Evolutionary conservation across 805 yeast genomes (phyloP).

Genomic region (Hanseniaspora mollemarum): DNA sequence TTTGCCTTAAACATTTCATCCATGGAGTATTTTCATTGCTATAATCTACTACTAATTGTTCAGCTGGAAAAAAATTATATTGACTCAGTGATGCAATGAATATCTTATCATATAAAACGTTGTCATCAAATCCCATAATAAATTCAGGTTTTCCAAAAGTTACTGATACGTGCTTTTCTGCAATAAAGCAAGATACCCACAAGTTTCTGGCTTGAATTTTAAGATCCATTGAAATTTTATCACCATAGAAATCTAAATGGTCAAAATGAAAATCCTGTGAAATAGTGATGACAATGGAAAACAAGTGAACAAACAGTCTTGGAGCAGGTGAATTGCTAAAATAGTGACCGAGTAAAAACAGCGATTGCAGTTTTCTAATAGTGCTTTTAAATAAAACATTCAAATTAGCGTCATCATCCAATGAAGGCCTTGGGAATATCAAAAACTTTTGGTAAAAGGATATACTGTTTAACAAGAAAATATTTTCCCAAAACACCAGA

Average conservation of each 20-base stretch:
- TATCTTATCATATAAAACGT: background rate
- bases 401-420: background rate
- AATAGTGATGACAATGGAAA: slow-evolving; percentile 10
- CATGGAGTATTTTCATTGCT: slow-evolving; percentile 8
- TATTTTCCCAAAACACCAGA: slow-evolving; percentile 11
- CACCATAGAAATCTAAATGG: slow-evolving; percentile 1
- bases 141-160: slow-evolving; percentile 14
- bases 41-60: background rate
- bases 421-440: slow-evolving; percentile 2
- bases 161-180: slow-evolving; percentile 12
- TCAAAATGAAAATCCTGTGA: slow-evolving; percentile 11
- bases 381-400: background rate
- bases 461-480: slow-evolving; percentile 9
- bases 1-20: slow-evolving; percentile 1
- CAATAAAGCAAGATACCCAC: slow-evolving; percentile 8
- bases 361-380: slow-evolving; percentile 11
- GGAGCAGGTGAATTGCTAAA: slow-evolving; percentile 10
- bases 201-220: slow-evolving; percentile 8
- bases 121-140: slow-evolving; percentile 9
- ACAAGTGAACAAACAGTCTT: slow-evolving; percentile 9
- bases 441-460: slow-evolving; percentile 15
- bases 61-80: background rate
- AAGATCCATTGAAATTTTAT: slow-evolving; percentile 2
- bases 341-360: slow-evolving; percentile 6
- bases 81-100: background rate